Evolutionary conservation across 139 green algal genomes (phyloP), one percentile per base, ranked within the genome.

Genomic region (Gonium pectorale): DNA sequence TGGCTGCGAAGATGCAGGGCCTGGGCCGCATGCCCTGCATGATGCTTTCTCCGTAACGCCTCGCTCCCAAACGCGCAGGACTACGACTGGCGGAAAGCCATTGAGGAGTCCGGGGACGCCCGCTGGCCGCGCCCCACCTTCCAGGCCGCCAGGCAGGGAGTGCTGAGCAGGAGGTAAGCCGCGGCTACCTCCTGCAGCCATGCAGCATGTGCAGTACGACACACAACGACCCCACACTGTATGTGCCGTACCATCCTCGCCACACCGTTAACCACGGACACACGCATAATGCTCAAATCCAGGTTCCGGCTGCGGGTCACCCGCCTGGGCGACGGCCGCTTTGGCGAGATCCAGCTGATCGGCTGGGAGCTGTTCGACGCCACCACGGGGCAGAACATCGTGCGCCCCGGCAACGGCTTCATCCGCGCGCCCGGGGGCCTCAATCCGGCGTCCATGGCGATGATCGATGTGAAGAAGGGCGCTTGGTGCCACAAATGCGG

Each of bases 221-320:
- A n/a, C n/a, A n/a, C n/a, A n/a, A n/a, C n/a, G n/a, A n/a, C n/a
- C n/a, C n/a, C n/a, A n/a, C n/a, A n/a, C n/a, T n/a, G n/a, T n/a
- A n/a, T n/a, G n/a, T n/a, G n/a, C n/a, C n/a, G n/a, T n/a, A n/a
- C n/a, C n/a, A n/a, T n/a, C n/a, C n/a, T n/a, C n/a, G n/a, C n/a
- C n/a, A n/a, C n/a, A n/a, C n/a, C n/a, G n/a, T n/a, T n/a, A n/a
- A n/a, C n/a, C n/a, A n/a, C n/a, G n/a, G n/a, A n/a, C n/a, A n/a
- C n/a, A n/a, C n/a, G n/a, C n/a, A n/a, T n/a, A n/a, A n/a, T n/a
- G n/a, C n/a, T n/a, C n/a, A n/a, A n/a, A n/a, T n/a, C n/a, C 60
- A 67, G 60, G 60, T 67, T 67, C 60, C 60, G 60, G 60, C 60
- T 67, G 26, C 60, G 60, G 38, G 60, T 67, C n/a, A 67, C 60